Conservation (phyloP, 495 filamentous ascomycete genomes). For the Aspergillus kassunensis region DNA sequence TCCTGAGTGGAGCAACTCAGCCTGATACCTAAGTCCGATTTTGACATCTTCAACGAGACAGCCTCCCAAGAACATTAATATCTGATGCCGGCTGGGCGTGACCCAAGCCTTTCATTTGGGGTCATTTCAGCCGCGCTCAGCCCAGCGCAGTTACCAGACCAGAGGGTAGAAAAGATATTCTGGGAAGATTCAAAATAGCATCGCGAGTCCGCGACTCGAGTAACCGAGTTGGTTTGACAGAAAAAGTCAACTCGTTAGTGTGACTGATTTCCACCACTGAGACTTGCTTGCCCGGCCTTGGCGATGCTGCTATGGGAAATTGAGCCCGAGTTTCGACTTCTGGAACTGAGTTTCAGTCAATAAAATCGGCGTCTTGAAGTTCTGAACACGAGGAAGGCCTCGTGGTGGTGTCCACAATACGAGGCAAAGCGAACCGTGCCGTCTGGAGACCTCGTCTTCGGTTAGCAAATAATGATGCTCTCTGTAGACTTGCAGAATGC, state of each 20-base stretch:
- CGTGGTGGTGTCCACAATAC: constrained; percentile 4
- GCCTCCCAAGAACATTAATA: neutral
- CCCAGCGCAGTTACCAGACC: too few species aligned
- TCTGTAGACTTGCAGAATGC: neutral
- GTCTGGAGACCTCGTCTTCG: neutral
- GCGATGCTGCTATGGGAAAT: neutral
- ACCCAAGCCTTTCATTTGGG: neutral
- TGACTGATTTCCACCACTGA: neutral
- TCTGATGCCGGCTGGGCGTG: neutral
- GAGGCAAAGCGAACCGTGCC: constrained; percentile 9
- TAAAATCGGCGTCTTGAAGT: neutral
- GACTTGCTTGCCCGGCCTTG: neutral
- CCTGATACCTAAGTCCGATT: constrained; percentile 10
- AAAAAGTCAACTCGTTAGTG: neutral
- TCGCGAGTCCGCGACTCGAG: too few species aligned
- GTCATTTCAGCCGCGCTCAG: neutral
- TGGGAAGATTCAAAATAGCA: too few species aligned
- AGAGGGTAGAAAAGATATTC: too few species aligned
- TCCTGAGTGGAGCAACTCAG: constrained; percentile 27
- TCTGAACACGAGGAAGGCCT: neutral
- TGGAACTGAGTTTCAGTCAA: neutral
- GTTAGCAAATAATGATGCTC: constrained; percentile 4
- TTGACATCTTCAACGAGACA: neutral
- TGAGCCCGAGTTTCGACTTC: neutral
- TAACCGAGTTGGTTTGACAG: neutral